Conservation (phyloP, 2,329 filamentous ascomycete species). For the Penicillium crustosum region DNA sequence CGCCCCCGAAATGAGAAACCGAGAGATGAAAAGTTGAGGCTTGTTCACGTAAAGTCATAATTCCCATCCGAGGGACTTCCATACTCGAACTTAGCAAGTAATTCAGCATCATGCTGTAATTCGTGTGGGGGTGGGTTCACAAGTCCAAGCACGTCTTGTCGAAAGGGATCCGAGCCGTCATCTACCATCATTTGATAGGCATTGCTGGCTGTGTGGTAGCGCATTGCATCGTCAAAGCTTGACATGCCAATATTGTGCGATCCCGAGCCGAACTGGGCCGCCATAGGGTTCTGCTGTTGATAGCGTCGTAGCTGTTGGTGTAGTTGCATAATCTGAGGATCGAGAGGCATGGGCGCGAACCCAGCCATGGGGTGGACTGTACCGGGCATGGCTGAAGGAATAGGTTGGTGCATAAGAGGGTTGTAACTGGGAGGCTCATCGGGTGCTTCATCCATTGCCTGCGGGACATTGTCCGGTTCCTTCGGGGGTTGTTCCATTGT, state of each 20-base stretch:
- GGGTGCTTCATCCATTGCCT: constrained; percentile 27
- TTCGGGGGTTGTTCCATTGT: constrained; percentile 18
- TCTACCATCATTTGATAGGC: constrained; percentile 47
- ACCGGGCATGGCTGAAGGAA: constrained; percentile 36
- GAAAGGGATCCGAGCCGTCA: constrained; percentile 40
- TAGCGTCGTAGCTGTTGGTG: constrained; percentile 46
- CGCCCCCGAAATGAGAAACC: constrained; percentile 1
- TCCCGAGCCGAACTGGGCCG: constrained; percentile 35
- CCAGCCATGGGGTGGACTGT: constrained; percentile 41
- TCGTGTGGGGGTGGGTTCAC: constrained; percentile 42
- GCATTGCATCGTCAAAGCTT: constrained; percentile 42
- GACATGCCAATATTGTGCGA: constrained; percentile 33
- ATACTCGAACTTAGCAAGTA: constrained; percentile 42
- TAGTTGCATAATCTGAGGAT: constrained; percentile 61
- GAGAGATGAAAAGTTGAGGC: constrained; percentile 22
- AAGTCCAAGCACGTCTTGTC: constrained; percentile 40
- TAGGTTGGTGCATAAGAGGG: constrained; percentile 33
- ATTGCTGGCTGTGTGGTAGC: constrained; percentile 37
- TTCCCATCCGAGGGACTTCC: constrained; percentile 40
- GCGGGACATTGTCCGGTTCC: constrained; percentile 16
- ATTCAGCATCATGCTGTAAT: constrained; percentile 42
- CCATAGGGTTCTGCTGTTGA: constrained; percentile 40
- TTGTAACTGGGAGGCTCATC: constrained; percentile 30
- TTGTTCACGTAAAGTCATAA: constrained; percentile 34
- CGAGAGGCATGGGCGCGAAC: constrained; percentile 56